Evolutionary conservation across 192 early-diverging fungal genomes (phyloP).

Genomic region (Linnemannia hyalina): DNA sequence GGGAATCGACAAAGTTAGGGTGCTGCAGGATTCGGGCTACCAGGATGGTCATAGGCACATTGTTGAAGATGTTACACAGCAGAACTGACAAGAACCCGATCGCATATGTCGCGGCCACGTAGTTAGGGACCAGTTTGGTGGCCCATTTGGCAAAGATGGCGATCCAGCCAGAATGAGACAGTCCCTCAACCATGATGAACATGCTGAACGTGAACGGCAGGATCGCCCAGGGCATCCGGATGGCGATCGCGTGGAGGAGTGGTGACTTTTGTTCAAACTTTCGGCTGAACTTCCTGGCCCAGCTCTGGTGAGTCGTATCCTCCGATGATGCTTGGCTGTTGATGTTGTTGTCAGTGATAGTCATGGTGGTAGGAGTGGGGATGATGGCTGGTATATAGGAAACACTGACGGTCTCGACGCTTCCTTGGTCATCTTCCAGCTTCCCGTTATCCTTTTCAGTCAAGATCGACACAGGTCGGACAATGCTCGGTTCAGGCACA

Average conservation of each 20-base stretch:
- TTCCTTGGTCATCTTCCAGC: not conserved
- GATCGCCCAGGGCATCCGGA: constrained; percentile 82
- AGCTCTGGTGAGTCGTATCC: not conserved
- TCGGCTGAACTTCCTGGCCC: not conserved
- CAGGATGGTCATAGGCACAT: constrained; percentile 89
- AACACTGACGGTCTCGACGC: not conserved
- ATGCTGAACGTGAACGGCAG: constrained; percentile 86
- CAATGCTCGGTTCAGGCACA: constrained; percentile 30
- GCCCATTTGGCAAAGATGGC: constrained; percentile 73
- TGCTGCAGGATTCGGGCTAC: constrained; percentile 80
- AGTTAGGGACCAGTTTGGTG: constrained; percentile 63
- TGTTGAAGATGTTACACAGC: constrained; percentile 84
- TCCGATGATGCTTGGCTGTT: not conserved
- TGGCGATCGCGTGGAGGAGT: constrained; percentile 62
- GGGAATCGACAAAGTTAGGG: constrained; percentile 64
- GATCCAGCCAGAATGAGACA: constrained; percentile 77
- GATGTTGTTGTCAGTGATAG: not conserved
- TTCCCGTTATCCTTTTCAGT: not conserved
- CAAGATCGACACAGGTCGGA: constrained; percentile 7
- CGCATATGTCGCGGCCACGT: constrained; percentile 70
- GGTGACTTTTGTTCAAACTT: constrained; percentile 59
- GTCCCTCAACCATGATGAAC: constrained; percentile 88
- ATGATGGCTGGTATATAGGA: not conserved
- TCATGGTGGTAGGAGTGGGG: not conserved
- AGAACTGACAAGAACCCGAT: constrained; percentile 74